These are phyloP conservation scores for Penicillium hordei DNA, from an alignment of 2,329 filamentous ascomycete species.

Conservation along the genomic window DNA sequence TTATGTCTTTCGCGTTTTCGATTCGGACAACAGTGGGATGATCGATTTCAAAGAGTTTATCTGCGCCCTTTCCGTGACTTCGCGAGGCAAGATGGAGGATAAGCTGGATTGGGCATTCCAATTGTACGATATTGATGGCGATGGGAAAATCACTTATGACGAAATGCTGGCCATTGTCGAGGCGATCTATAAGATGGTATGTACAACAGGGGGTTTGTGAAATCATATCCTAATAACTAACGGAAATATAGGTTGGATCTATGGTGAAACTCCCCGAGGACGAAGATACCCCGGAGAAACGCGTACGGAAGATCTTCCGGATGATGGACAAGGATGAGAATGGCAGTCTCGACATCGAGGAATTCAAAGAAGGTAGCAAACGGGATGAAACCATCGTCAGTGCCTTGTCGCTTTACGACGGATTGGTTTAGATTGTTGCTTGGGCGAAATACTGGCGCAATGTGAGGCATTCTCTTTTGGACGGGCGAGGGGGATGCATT, in stretches of 20 bases:
- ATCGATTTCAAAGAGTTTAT: constrained; percentile 99
- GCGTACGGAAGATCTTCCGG: constrained; percentile 94
- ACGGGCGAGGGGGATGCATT: constrained; percentile 7
- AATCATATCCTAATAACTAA: constrained; percentile 8
- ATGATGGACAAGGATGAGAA: constrained; percentile 99
- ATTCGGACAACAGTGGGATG: constrained; percentile 92
- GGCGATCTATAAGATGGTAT: constrained; percentile 99
- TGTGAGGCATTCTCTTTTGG: constrained; percentile 10
- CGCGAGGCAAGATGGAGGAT: constrained; percentile 97
- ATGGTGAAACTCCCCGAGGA: constrained; percentile 99
- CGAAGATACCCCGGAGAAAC: constrained; percentile 98
- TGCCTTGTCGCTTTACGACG: constrained; percentile 92
- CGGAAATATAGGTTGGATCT: constrained; percentile 71
- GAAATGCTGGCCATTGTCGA: constrained; percentile 99
- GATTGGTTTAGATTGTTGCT: constrained; percentile 66
- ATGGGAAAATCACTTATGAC: constrained; percentile 98
- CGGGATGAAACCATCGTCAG: constrained; percentile 98
- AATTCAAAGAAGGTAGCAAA: constrained; percentile 99
- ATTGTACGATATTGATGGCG: constrained; percentile 97
- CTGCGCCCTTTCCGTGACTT: constrained; percentile 94
- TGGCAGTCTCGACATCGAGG: constrained; percentile 90
- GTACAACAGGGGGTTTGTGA: constrained; percentile 8
- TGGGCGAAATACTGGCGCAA: constrained; percentile 27
- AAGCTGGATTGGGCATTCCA: constrained; percentile 99
- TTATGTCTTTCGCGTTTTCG: constrained; percentile 99